Base-by-base conservation (phyloP, 2,329 filamentous ascomycete species). In the Fusarium veterinarium region DNA sequence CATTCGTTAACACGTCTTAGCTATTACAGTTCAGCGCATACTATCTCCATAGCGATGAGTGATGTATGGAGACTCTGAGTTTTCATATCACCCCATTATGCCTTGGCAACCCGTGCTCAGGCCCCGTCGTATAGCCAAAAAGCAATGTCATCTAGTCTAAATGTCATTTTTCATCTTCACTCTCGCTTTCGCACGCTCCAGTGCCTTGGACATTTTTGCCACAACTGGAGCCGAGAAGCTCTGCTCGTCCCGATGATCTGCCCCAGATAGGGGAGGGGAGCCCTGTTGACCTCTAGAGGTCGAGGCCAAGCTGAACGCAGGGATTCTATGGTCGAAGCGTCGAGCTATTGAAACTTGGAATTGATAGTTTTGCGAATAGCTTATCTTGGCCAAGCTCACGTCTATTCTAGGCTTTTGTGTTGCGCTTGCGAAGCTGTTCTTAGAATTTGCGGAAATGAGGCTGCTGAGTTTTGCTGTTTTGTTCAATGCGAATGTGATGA, bases 241-340 rank as follows among this genome's bases (percentile, higher is more conserved):
- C 41, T 58, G 41, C 37, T 44, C 44, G 25, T 51, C 58, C 31
- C 25, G 52, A 37, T 25, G 25, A 40, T 63, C 60, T 59, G 49
- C 49, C 33, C 60, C 31, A 51, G 53, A 46, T 40, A 60, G 61
- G 61, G 28, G 17, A 55, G 46, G 57, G 30, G 37, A 59, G 52
- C 58, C 57, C 45, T 64, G 53, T 46, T 64, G 11, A 28, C 23
- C 33, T 30, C 33, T 44, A 30, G 37, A 53, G 69, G 69, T 42
- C 67, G 48, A 64, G 59, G 63, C 71, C 62, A 46, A 74, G 71
- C 71, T 73, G 71, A 73, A 38, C 10, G 23, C 67, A 73, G 52
- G 71, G 71, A 49, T 64, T 35, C 5, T 19, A 10, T 51, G 20
- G 28, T 41, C 51, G 44, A 55, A 44, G 48, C 53, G 42, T 20